Evolutionary conservation across 768 basidiomycete genomes (phyloP).

Genomic region (Tricholoma bakamatsutake): DNA sequence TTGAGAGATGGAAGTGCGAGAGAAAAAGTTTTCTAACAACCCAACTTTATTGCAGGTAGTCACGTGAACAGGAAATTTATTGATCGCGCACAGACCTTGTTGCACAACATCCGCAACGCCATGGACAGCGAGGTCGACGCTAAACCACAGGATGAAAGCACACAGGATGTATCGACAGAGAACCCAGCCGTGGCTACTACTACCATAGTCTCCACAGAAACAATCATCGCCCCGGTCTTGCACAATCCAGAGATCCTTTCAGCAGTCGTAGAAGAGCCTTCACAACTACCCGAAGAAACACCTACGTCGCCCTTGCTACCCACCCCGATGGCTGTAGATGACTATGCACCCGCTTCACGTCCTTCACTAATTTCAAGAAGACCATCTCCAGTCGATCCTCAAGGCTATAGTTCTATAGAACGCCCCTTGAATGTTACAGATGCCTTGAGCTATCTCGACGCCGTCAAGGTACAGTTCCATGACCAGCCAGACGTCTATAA

Average conservation of each 20-base stretch:
- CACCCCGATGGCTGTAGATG: constrained; percentile 12
- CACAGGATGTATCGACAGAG: neutral
- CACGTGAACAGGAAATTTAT: neutral
- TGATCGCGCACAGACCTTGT: constrained; percentile 7
- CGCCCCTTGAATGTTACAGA: constrained; percentile 93
- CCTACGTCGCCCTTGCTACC: constrained; percentile 4
- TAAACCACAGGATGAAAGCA: neutral
- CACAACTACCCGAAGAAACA: constrained; percentile 3
- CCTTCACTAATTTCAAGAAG: constrained; percentile 5
- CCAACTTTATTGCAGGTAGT: neutral
- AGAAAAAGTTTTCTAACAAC: neutral
- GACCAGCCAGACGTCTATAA: constrained; percentile 96
- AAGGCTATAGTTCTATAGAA: constrained; percentile 25
- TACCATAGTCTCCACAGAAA: neutral
- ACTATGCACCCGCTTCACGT: constrained; percentile 6
- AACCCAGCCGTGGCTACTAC: too few species aligned
- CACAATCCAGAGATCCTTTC: neutral
- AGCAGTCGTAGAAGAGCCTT: neutral
- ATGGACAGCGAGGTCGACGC: constrained; percentile 17
- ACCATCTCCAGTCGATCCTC: constrained; percentile 23
- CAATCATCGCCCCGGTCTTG: neutral
- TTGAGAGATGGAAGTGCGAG: neutral
- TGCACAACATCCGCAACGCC: neutral
- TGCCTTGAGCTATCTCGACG: constrained; percentile 87
- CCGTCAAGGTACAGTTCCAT: constrained; percentile 86